Conservation (phyloP, 768 basidiomycete genomes). For the Mycena leptocephala region DNA sequence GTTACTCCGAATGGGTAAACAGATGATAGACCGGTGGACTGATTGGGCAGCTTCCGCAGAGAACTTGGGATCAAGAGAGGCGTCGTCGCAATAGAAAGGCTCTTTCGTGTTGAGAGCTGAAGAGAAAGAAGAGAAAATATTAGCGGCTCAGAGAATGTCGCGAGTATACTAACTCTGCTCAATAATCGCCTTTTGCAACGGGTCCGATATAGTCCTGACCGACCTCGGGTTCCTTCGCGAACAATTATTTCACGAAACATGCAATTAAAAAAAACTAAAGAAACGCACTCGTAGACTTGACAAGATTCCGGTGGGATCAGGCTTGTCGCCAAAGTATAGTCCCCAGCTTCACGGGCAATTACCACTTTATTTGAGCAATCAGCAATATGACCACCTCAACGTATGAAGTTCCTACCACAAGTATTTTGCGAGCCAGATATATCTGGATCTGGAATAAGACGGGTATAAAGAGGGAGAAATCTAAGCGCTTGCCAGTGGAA, state of each 20-base stretch:
- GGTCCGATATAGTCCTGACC: slow-evolving; percentile 72
- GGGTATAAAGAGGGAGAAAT: neutral
- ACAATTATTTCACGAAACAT: slow-evolving; percentile 6
- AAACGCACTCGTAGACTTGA: slow-evolving; percentile 78
- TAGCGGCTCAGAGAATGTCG: neutral
- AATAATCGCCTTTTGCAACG: slow-evolving; percentile 78
- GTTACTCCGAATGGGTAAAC: slow-evolving; percentile 82
- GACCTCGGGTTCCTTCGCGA: slow-evolving; percentile 70
- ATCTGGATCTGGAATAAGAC: slow-evolving; percentile 55
- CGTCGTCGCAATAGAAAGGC: slow-evolving; percentile 73
- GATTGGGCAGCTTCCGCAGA: slow-evolving; percentile 79
- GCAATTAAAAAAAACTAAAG: neutral
- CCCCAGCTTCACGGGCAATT: slow-evolving; percentile 79
- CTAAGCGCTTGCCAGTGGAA: slow-evolving; percentile 65
- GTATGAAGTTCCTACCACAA: slow-evolving; percentile 57
- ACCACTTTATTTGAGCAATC: slow-evolving; percentile 59
- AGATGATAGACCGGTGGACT: slow-evolving; percentile 73
- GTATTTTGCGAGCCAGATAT: slow-evolving; percentile 79
- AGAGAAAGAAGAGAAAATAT: slow-evolving; percentile 11
- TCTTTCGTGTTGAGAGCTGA: slow-evolving; percentile 80
- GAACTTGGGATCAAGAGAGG: slow-evolving; percentile 76
- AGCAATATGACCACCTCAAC: neutral
- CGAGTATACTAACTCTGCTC: slow-evolving; percentile 67
- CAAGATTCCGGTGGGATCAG: slow-evolving; percentile 73
- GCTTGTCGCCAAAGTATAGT: slow-evolving; percentile 80